phyloP scores from a whole-genome alignment of 177 flowering plant species.

The Vitis hybrid region DNA sequence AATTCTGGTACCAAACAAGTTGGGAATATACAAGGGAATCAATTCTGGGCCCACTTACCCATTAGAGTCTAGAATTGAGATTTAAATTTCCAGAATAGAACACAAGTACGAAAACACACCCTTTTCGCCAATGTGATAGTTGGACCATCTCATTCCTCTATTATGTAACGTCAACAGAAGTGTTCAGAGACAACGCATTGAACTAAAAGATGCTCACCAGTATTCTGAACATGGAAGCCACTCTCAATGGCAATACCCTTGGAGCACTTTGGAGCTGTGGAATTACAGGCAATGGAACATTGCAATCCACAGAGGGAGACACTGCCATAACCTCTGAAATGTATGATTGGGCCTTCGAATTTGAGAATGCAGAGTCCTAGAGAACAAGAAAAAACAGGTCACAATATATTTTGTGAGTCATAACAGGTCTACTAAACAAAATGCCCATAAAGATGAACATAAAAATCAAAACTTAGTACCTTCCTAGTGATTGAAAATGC shows the following conservation, averaged over 20 bases:
- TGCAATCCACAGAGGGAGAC: constrained; percentile 47
- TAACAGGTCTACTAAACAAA: constrained; percentile 1
- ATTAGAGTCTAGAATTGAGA: no score
- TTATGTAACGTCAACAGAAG: no score
- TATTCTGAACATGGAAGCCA: constrained; percentile 79
- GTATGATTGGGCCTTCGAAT: constrained; percentile 58
- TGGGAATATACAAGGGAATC: no score
- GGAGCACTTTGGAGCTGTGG: constrained; percentile 64
- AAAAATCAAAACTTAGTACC: constrained; percentile 33
- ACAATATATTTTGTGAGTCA: neutral
- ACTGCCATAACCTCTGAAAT: constrained; percentile 57
- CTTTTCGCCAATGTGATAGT: no score
- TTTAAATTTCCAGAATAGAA: no score
- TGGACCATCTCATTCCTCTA: no score
- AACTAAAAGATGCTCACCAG: constrained; percentile 53
- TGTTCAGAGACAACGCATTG: no score
- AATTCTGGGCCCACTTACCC: no score
- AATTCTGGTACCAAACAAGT: no score
- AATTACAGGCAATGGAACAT: constrained; percentile 46
- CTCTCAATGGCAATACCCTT: constrained; percentile 68
- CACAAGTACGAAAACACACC: no score
- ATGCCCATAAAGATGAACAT: neutral
- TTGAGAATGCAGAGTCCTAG: constrained; percentile 59
- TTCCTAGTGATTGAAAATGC: constrained; percentile 68
- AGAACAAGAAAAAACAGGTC: neutral